Conservation (phyloP, 345 rosid species). For the Gossypium australe region DNA sequence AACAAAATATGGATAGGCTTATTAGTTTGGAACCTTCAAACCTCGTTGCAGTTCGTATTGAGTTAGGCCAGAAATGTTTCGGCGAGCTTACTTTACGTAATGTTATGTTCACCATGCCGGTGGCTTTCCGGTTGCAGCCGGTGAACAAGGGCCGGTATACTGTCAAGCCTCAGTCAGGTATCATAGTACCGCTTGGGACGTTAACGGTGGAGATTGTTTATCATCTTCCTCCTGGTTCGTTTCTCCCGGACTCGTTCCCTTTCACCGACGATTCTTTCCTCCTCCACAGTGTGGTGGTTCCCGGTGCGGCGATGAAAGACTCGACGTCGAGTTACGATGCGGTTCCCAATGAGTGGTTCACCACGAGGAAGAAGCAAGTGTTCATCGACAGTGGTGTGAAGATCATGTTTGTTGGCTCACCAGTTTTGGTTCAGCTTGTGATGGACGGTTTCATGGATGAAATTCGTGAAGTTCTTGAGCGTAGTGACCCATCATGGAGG, state of each 20-base stretch:
- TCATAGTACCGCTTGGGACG: slow-evolving; percentile 45
- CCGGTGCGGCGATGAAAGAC: slow-evolving; percentile 44
- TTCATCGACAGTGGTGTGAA: slow-evolving; percentile 52
- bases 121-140: slow-evolving; percentile 51
- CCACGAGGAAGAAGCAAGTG: slow-evolving; percentile 55
- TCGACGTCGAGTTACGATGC: slow-evolving; percentile 33
- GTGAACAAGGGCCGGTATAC: slow-evolving; percentile 37
- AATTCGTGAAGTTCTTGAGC: slow-evolving; percentile 52
- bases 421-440: slow-evolving; percentile 42
- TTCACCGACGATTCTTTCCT: slow-evolving; percentile 43
- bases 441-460: slow-evolving; percentile 47
- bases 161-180: slow-evolving; percentile 52
- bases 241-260: slow-evolving; percentile 42
- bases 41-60: slow-evolving; percentile 39
- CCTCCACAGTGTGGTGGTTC: slow-evolving; percentile 59
- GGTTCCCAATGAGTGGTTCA: slow-evolving; percentile 57
- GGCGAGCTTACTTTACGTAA: slow-evolving; percentile 59
- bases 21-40: slow-evolving; percentile 57
- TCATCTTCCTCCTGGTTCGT: slow-evolving; percentile 27
- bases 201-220: slow-evolving; percentile 39
- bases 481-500: slow-evolving; percentile 45
- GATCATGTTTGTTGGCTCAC: slow-evolving; percentile 55
- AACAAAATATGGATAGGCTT: slow-evolving; percentile 47
- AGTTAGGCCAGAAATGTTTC: slow-evolving; percentile 41
- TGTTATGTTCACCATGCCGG: slow-evolving; percentile 73